Evolutionary conservation across 2,329 filamentous ascomycete genomes (phyloP), one percentile per base, ranked within the genome.

Genomic region (Thielaviopsis ethacetica): DNA sequence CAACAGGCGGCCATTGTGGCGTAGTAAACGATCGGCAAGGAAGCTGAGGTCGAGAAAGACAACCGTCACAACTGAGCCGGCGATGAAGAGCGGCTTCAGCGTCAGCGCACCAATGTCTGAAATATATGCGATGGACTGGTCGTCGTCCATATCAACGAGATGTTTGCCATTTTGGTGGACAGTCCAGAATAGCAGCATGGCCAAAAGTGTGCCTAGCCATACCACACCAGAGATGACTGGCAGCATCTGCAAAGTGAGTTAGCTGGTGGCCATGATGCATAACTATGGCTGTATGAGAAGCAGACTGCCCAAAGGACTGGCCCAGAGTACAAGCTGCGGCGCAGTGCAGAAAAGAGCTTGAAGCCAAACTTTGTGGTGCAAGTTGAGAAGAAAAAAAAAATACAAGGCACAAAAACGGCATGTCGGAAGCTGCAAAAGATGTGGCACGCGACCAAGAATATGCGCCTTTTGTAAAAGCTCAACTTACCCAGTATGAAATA

Each of bases 41-140:
- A 98, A 93, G 26, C 85, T 82, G 9, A 88, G 71, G 71, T 95
- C 86, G 66, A 98, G 84, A 62, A 87, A 84, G 54, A 94, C 75
- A 22, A 88, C 86, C 5, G 86, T 90, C 41, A 88, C 72, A 58
- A 76, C 73, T 66, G 79, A 83, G 65, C 87, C 85, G 38, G 83
- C 75, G 66, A 93, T 84, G 74, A 93, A 93, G 62, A 91, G 76
- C 2, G 88, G 87, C 68, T 91, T 86, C 19, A 91, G 76, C 27
- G 75, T 70, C 44, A 68, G 67, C 22, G 80, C 80, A 62, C 81
- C 82, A 13, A 85, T 74, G 70, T 86, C 81, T 64, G 81, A 85
- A 66, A 88, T 88, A 73, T 84, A 90, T 62, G 87, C 82, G 51
- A 91, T 83, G 26, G 64, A 69, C 67, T 87, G 83, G 34, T 64